Evolutionary conservation across 1,139 yeast genomes (phyloP), one percentile per base, ranked within the genome.

Genomic region (Zhuliangozyma parablackwelliae): DNA sequence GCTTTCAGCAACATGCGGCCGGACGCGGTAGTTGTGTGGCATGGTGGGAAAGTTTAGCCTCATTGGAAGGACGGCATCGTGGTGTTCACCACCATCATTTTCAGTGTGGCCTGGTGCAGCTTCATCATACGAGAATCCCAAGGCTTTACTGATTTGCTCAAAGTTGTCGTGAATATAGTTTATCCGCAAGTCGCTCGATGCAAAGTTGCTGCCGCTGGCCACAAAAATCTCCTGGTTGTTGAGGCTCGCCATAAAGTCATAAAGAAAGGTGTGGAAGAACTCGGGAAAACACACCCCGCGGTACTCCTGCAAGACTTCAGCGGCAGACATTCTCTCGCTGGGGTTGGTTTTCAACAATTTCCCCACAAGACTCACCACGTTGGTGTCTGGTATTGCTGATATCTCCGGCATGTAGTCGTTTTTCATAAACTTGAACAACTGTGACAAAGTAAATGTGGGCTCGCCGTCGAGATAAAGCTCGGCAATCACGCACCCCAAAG

Each of bases 401-500:
- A 82, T 57, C 47, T 76, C 78, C 0, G 96, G 95, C 7, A 56
- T 53, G 50, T 74, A 82, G 42, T 83, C 90, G 6, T 79, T 75
- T 45, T 76, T 78, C 50, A 82, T 82, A 58, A 85, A 92, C 58
- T 83, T 85, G 66, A 87, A 89, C 45, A 90, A 64, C 52, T 89
- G 96, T 0, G 97, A 82, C 13, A 92, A 67, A 0, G 95, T 82
- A 56, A 94, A 90, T 0, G 88, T 72, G 0, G 97, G 86, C 12
- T 84, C 75, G 0, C 97, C 97, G 49, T 92, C 97, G 24, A 80
- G 61, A 48, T 83, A 88, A 13, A 94, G 60, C 57, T 94, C 98
- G 0, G 95, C 96, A 47, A 94, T 82, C 3, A 86, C 89, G 61
- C 98, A 94, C 0, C 97, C 97, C 36, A 85, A 60, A 38, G 94